Conservation (phyloP, 805 yeast genomes). For the Kuraishia floccosa region DNA sequence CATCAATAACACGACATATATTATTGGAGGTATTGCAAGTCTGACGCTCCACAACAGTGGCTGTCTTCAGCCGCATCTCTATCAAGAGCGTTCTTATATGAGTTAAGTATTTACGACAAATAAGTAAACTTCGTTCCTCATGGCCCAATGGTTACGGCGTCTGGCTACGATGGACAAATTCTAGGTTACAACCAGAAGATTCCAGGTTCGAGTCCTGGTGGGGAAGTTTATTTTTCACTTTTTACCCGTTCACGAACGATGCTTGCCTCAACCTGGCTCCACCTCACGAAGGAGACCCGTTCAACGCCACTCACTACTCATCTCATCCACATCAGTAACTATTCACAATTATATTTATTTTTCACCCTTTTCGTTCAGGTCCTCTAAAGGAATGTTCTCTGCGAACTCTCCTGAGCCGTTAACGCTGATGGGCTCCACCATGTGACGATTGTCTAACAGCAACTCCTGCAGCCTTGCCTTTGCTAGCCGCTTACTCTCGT, state of each 20-base stretch:
- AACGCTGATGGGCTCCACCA: background rate
- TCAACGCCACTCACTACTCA: too few relatives aligned
- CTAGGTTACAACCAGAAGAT: constrained; percentile 27
- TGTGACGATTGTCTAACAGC: constrained; percentile 30
- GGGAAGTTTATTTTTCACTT: constrained; percentile 20
- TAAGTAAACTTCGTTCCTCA: constrained; percentile 34
- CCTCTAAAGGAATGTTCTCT: constrained; percentile 3
- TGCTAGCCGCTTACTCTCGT: constrained; percentile 43
- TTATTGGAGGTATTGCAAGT: too few relatives aligned
- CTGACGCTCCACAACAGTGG: too few relatives aligned
- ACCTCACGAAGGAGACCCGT: too few relatives aligned
- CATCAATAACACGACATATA: too few relatives aligned
- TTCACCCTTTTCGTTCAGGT: constrained; percentile 3
- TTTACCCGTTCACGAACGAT: background rate
- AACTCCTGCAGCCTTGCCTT: constrained; percentile 51
- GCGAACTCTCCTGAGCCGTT: too few relatives aligned
- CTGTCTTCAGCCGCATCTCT: too few relatives aligned
- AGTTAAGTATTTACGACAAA: too few relatives aligned
- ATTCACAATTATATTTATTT: background rate
- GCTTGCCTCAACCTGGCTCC: too few relatives aligned
- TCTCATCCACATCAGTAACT: too few relatives aligned
- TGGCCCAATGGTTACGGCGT: constrained; percentile 73
- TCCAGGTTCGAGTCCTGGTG: constrained; percentile 49
- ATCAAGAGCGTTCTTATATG: too few relatives aligned
- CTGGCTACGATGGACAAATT: constrained; percentile 43